Base-by-base conservation (phyloP, 371 early-diverging fungal species). In the Paramicrosporidium saccamoebae region DNA sequence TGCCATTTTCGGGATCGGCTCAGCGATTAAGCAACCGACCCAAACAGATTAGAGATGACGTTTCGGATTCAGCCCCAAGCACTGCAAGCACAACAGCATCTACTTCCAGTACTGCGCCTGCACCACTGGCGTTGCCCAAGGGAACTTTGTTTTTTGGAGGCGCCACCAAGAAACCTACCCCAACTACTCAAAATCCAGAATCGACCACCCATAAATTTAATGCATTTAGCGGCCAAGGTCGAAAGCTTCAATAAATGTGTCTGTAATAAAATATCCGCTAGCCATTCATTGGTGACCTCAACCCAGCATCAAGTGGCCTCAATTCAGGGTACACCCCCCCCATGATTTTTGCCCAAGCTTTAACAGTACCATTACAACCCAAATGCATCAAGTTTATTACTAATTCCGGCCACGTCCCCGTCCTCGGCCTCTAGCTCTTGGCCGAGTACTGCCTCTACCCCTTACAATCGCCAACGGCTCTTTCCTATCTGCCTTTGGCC, bases 71-170 rank as follows among this genome's bases (percentile, higher is more conserved):
- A 15, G 18, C 7, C 9, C 12, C 8, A 3, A 13, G 10, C 7
- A 14, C 3, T 2, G 27, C 7, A 2, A 3, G 16, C 12, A 23
- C 19, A 2, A 12, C 4, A 10, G 17, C 5, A 1, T 14, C 12
- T 12, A 3, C 6, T 18, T 27, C 21, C 3, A 27, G 18, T 1
- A 38, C 53, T n/a, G 37, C 46, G 5, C 73, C 72, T 2, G 63
- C 64, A 3, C 75, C 75, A 1, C 42, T 90, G 20, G 56, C 63
- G 22, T 32, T 90, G 19, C 84, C 92, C 0, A 50, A 69, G 23
- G 81, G 81, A 3, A 65, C 64, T 16, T 48, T 90, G 16, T 90
- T 64, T 33, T 84, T 90, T 49, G 92, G 82, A 0, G 10, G 3
- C 9, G 10, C 9, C 9, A 21, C 24, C 10, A 25, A 10, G 2